Evolutionary conservation across 2,329 filamentous ascomycete genomes (phyloP), one percentile per base, ranked within the genome.

Genomic region (Sclerotinia borealis): DNA sequence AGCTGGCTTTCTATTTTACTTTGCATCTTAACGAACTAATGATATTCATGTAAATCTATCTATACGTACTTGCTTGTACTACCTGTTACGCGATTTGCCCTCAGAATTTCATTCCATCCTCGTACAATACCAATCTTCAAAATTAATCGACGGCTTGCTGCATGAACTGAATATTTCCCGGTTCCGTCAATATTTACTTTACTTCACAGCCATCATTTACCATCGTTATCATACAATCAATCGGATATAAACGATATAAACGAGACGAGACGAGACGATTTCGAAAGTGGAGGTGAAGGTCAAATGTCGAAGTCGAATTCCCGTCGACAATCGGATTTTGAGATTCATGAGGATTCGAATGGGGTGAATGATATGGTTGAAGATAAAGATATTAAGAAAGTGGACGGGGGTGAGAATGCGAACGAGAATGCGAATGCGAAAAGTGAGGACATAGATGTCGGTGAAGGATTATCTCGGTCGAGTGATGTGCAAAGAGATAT

Each of bases 281-380:
- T 34, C 13, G 60, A 25, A 10, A 47, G 22, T 56, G 50, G 31
- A 56, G 39, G 22, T 56, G 50, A 25, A 56, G 39, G 22, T 45
- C 41, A 61, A 55, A 72, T 72, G 69, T 54, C 65, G 43, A 71
- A 69, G 64, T 58, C 67, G 29, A 64, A 64, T 47, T 63, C 68
- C 43, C 39, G 39, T 39, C 60, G 50, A 41, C 65, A 55, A 22
- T 52, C 65, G 34, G 67, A 69, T 39, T 73, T 73, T 64, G 65
- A 68, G 48, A 73, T 74, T 48, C 71, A 73, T 61, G 70, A 73
- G 36, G 72, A 73, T 59, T 59, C 64, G 17, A 72, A 71, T 19
- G 70, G 69, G 55, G 55, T 73, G 47, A 68, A 67, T 25, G 64
- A 73, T 31, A 56, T 45, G 37, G 31, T 22, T 36, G 50, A 48